Conservation (phyloP, 345 rosid genomes). For the Garcia nutans region DNA sequence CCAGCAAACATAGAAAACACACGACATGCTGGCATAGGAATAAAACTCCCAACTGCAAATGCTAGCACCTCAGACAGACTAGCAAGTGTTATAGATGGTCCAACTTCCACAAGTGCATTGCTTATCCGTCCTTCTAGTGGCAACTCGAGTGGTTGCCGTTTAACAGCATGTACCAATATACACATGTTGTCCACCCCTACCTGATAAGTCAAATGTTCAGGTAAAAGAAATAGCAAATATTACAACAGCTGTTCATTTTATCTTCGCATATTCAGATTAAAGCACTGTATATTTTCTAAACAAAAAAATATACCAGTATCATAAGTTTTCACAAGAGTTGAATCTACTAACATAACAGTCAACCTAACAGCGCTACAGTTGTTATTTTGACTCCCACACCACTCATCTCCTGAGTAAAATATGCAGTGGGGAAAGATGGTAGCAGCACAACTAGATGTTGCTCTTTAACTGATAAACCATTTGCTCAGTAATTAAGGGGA, state of each 20-base stretch:
- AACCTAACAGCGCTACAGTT: background rate
- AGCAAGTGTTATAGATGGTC: conserved; percentile 98
- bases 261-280: background rate
- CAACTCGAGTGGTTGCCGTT: conserved; percentile 79
- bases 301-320: background rate
- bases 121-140: conserved; percentile 79
- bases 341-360: background rate
- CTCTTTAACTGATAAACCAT: background rate
- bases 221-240: background rate
- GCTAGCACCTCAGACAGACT: conserved; percentile 91
- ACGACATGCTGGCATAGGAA: conserved; percentile 97
- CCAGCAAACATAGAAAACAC: conserved; percentile 99
- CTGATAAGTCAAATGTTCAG: conserved; percentile 36
- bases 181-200: conserved; percentile 99
- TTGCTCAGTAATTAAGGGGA: background rate
- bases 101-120: conserved; percentile 97
- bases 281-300: background rate
- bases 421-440: background rate
- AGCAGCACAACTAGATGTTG: background rate
- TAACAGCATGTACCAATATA: conserved; percentile 92
- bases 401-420: background rate
- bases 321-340: background rate
- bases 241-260: background rate
- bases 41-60: conserved; percentile 94
- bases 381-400: background rate